phyloP scores from a whole-genome alignment of 768 basidiomycete genomes.

The Leccinum arenicola region DNA sequence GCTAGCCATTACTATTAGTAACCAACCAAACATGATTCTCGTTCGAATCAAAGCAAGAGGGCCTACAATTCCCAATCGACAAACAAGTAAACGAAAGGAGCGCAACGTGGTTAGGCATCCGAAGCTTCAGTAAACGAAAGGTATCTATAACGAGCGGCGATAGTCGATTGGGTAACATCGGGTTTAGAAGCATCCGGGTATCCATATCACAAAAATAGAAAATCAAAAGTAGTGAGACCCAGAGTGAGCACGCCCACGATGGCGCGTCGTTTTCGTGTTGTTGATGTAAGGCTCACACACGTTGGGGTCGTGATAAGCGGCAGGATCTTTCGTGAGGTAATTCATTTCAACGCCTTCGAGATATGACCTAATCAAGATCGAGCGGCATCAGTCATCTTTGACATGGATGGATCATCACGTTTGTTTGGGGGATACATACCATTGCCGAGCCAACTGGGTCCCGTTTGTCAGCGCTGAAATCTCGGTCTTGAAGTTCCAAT shows the following conservation, averaged over 20 bases:
- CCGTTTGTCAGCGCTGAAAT: background rate
- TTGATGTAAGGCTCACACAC: slow-evolving; percentile 59
- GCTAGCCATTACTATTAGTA: too few species aligned
- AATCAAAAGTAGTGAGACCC: background rate
- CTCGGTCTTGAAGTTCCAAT: background rate
- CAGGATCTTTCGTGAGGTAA: slow-evolving; percentile 63
- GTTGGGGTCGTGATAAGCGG: slow-evolving; percentile 48
- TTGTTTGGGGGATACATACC: background rate
- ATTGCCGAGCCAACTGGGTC: background rate
- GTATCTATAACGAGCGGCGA: background rate
- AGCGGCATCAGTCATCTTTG: background rate
- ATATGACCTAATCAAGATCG: slow-evolving; percentile 55
- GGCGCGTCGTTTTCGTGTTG: slow-evolving; percentile 3
- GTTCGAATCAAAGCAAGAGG: too few species aligned
- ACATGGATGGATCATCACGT: background rate
- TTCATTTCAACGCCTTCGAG: slow-evolving; percentile 55
- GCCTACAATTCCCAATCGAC: background rate
- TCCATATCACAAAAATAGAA: background rate
- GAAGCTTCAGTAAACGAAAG: background rate
- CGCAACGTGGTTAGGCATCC: background rate
- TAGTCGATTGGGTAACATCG: background rate
- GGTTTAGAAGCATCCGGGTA: background rate
- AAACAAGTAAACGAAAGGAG: background rate
- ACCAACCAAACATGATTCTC: too few species aligned
- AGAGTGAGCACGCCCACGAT: background rate